Base-by-base conservation (phyloP, 768 basidiomycete species). In the Termitomyces sp. region DNA sequence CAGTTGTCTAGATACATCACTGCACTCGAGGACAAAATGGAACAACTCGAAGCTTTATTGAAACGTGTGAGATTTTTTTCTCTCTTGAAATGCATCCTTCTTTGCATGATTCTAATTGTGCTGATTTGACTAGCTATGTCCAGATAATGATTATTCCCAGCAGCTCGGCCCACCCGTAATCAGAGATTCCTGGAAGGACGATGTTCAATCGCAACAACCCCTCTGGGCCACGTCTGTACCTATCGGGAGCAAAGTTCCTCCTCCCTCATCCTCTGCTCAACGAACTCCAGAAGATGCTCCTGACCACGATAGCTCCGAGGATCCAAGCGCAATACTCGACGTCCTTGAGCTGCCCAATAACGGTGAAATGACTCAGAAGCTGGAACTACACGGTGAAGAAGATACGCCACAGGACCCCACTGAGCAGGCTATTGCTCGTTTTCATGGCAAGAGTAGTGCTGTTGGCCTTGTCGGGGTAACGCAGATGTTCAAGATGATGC, bases 381-480 rank as follows among this genome's bases (percentile, higher is more conserved):
- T 64, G 50, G 77, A 62, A 64, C 72, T 71, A 58, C 74, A 57
- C 32, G 72, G 75, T 13, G 73, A 75, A 54, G 63, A 54, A 46
- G 20, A 52, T 16, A 14, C 48, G 5, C 14, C 62, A 8, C 56
- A 61, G 16, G 59, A 61, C 32, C 62, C 62, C 26, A 55, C 62
- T n/a, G 59, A 68, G 6, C 65, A 79, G 57, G 77, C 76, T 57
- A 71, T 76, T 57, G 74, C 78, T 49, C 73, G 85, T 27, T 88
- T 85, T 63, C 84, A 87, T 64, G 86, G 86, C 16, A 80, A 83
- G 62, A 86, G 83, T 65, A 86, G 83, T 62, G 75, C 75, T 14
- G 77, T 81, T 36, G 76, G 79, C 30, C 78, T 87, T 13, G 78
- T 87, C 22, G 81, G 80, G 45, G 73, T 77, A 0, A 80, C 83